Evolutionary conservation across 192 early-diverging fungal species (phyloP).

Genomic region (Gonapodya prolifera): DNA sequence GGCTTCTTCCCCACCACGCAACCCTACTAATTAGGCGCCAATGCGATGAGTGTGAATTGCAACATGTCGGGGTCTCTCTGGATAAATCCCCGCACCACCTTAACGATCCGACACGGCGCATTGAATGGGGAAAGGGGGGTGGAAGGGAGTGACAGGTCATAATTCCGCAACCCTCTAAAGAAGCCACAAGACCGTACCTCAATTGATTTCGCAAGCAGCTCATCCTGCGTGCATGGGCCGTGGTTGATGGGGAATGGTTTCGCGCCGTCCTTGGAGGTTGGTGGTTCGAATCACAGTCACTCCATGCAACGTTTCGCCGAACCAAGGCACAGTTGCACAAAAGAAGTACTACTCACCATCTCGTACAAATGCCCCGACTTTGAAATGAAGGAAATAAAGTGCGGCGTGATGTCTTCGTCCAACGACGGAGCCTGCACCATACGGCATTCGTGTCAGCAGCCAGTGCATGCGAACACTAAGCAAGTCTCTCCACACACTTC

Average conservation of each 20-base stretch:
- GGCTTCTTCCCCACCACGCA: background rate
- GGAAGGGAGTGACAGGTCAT: too few species aligned
- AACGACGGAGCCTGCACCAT: background rate
- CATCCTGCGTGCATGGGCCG: background rate
- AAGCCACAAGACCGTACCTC: background rate
- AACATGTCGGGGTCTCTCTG: background rate
- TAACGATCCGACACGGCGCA: too few species aligned
- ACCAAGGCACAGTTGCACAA: background rate
- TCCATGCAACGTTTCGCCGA: too few species aligned
- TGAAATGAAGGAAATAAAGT: background rate
- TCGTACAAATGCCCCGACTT: background rate
- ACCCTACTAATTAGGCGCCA: background rate
- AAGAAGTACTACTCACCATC: background rate
- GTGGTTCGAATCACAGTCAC: too few species aligned
- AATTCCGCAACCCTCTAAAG: background rate
- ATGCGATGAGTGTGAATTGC: background rate
- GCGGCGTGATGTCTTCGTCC: background rate
- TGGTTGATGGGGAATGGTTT: background rate
- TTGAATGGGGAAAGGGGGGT: too few species aligned
- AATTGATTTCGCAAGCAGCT: background rate
- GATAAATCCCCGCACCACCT: background rate
- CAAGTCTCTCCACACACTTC: background rate
- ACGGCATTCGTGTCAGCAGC: background rate
- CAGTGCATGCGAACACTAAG: too few species aligned
- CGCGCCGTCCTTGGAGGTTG: background rate